Conservation (phyloP, 768 basidiomycete species). For the Leccinum boreale region DNA sequence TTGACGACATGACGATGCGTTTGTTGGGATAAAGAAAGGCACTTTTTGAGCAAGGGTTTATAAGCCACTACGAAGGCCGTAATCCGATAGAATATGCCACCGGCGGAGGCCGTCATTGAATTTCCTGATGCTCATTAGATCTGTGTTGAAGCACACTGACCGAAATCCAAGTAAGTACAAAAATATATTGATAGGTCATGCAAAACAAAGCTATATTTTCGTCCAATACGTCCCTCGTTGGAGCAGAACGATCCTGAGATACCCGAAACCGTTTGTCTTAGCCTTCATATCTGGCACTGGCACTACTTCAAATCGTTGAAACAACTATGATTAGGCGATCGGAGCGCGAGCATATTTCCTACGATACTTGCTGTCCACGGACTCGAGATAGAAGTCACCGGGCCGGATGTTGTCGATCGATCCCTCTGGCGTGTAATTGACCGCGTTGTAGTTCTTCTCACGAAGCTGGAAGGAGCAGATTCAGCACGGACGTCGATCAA, state of each 20-base stretch:
- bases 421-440: constrained; percentile 80
- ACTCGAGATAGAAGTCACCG: constrained; percentile 89
- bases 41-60: too few species aligned
- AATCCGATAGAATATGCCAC: background rate
- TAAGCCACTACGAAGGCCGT: too few species aligned
- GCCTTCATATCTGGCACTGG: too few species aligned
- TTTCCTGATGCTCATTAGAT: background rate
- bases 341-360: constrained; percentile 72
- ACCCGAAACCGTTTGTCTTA: too few species aligned
- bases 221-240: too few species aligned
- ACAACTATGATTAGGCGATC: constrained; percentile 13
- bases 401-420: constrained; percentile 91
- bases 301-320: too few species aligned
- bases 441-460: constrained; percentile 94
- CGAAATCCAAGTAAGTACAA: too few species aligned
- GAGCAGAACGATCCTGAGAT: too few species aligned
- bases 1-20: background rate
- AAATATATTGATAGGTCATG: too few species aligned
- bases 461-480: constrained; percentile 61
- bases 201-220: too few species aligned
- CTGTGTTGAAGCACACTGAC: too few species aligned
- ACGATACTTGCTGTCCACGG: constrained; percentile 87
- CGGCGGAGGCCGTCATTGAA: too few species aligned
- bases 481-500: background rate
- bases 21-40: background rate